These are phyloP conservation scores for Primulina huaijiensis DNA, from an alignment of 257 asterid genomes.

Conservation along the genomic window DNA sequence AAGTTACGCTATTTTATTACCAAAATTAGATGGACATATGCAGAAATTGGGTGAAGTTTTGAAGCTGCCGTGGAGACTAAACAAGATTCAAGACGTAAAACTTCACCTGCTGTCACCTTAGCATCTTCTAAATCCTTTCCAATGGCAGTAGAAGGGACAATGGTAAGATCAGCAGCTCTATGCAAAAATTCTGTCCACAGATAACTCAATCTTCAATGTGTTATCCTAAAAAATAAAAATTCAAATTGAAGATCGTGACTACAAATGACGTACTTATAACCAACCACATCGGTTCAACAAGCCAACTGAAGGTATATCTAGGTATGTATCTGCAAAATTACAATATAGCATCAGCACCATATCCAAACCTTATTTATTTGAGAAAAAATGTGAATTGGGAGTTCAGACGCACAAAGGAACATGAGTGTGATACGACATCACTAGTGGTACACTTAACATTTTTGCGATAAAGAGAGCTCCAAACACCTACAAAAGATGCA, in stretches of 20 bases:
- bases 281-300: constrained; percentile 92
- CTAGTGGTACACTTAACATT: constrained; percentile 74
- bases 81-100: constrained; percentile 5
- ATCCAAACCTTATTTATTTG: neutral
- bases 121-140: constrained; percentile 86
- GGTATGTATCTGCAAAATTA: constrained; percentile 77
- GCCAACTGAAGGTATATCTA: constrained; percentile 93
- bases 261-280: constrained; percentile 62
- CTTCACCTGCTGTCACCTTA: constrained; percentile 71
- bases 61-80: neutral
- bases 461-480: constrained; percentile 92
- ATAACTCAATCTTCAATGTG: constrained; percentile 17
- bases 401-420: constrained; percentile 75
- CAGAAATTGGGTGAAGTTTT: neutral
- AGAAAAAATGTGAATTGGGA: neutral
- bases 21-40: neutral
- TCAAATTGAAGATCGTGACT: neutral
- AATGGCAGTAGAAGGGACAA: constrained; percentile 92
- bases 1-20: neutral
- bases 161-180: constrained; percentile 91
- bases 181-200: constrained; percentile 72
- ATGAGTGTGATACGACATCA: constrained; percentile 97
- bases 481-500: constrained; percentile 52
- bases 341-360: constrained; percentile 31
- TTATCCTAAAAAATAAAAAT: constrained; percentile 13